Evolutionary conservation across 192 early-diverging fungal species (phyloP), one percentile per base, ranked within the genome.

Genomic region (Coemansia erecta): DNA sequence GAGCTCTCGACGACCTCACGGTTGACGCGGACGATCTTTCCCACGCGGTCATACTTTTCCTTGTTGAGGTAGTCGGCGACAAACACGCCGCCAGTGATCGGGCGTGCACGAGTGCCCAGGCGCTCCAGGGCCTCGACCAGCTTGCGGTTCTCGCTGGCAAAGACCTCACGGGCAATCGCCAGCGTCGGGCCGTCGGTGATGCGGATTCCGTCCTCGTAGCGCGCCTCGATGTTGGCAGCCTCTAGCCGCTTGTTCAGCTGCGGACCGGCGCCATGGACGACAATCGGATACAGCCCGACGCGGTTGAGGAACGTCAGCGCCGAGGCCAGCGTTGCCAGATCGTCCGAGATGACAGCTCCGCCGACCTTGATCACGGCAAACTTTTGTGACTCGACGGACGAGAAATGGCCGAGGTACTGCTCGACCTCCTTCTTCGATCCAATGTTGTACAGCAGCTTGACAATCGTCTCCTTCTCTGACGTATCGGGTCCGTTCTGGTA

Each of bases 311-410:
- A 99, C 13, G 94, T 96, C 63, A 98, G 85, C 17, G 97, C 89
- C 1, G 93, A 95, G 3, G 94, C 94, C 15, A 99, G 72, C 17
- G 94, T 93, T 48, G 94, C 93, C 42, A 99, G 83, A 53, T 97
- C 94, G 63, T 99, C 94, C 7, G 94, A 91, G 50, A 99, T 78
- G n/a, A 98, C 91, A 2, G 92, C 92, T 3, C 94, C 94, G 55
- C 92, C 94, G 21, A 99, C 97, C 77, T 99, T 99, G 84, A 99
- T 97, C 39, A 99, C 94, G 8, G 97, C 97, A 81, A 99, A 99
- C 82, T 98, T 95, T 84, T 99, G 97, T 19, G 92, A 94, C 77
- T 98, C 94, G 45, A 98, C 97, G 0, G 92, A 93, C 1, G 94
- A 92, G 71, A 99, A 99, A 64, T 94, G 93, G 31, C 90, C 86